Evolutionary conservation across 176 grass and related monocot species (phyloP).

Genomic region (Paspalum notatum): DNA sequence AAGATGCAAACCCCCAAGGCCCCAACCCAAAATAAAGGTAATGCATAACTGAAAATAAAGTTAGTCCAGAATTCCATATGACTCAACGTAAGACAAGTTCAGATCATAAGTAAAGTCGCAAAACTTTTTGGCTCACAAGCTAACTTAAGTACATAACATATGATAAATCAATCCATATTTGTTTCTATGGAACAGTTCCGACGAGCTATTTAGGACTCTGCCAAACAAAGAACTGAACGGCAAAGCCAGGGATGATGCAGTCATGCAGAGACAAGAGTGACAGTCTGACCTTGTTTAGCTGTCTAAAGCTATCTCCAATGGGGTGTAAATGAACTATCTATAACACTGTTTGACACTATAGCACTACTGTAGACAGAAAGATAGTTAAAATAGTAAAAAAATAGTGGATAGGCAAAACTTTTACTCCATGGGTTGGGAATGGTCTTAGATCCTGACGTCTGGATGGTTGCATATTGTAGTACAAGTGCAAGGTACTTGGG

Average conservation of each 20-base stretch:
- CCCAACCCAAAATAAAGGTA: too few relatives aligned
- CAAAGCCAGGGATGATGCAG: constrained; percentile 3
- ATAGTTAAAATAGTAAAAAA: too few relatives aligned
- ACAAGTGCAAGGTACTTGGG: constrained; percentile 19
- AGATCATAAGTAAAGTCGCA: constrained; percentile 36
- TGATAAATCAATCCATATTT: not conserved
- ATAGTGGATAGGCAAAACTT: too few relatives aligned
- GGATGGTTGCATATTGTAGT: not conserved
- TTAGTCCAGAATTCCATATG: constrained; percentile 18
- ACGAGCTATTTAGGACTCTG: not conserved
- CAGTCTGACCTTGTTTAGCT: constrained; percentile 14
- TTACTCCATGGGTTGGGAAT: too few relatives aligned
- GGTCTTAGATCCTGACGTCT: not conserved
- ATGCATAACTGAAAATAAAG: constrained; percentile 21
- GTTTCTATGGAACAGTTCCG: not conserved
- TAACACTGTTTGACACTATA: too few relatives aligned
- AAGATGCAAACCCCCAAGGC: too few relatives aligned
- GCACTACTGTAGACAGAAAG: too few relatives aligned
- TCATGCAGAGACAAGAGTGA: not conserved
- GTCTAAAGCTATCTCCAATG: too few relatives aligned
- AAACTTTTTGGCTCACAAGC: constrained; percentile 30
- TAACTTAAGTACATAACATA: constrained; percentile 15
- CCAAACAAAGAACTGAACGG: not conserved
- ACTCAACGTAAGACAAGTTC: constrained; percentile 33
- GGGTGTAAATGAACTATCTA: too few relatives aligned